Percentiles rank a stretch among this genome's conserved stretches.
Evolutionary conservation across 345 rosid genomes (phyloP).

Genomic region (Toxicodendron radicans): DNA sequence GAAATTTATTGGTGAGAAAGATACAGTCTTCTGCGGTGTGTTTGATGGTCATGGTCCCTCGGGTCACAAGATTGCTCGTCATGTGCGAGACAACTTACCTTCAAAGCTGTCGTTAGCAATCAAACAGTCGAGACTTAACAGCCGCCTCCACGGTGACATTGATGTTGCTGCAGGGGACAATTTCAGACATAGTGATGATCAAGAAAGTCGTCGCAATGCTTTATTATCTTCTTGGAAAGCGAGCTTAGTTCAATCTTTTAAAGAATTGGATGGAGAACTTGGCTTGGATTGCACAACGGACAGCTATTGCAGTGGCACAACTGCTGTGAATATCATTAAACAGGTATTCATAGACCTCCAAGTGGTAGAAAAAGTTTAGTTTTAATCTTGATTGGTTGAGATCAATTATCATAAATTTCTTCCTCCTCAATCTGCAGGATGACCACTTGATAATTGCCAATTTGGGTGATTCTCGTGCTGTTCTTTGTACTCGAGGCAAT

Average conservation of each 20-base stretch:
- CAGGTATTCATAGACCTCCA: conserved; percentile 40
- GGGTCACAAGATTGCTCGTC: conserved; percentile 79
- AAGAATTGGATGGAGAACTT: conserved; percentile 76
- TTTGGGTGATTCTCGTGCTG: conserved; percentile 93
- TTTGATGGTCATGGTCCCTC: conserved; percentile 95
- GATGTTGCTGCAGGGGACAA: conserved; percentile 7
- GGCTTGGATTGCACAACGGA: conserved; percentile 54
- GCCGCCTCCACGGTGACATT: conserved; percentile 2
- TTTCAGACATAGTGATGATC: not conserved
- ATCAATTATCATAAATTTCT: not conserved
- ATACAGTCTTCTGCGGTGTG: conserved; percentile 72
- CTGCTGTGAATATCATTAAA: conserved; percentile 75
- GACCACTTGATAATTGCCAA: conserved; percentile 75
- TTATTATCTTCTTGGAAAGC: conserved; percentile 22
- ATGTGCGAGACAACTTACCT: conserved; percentile 68
- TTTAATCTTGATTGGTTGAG: not conserved
- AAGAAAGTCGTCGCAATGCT: conserved; percentile 11
- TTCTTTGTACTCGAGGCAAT: conserved; percentile 68
- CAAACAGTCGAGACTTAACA: conserved; percentile 33
- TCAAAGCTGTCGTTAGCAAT: conserved; percentile 59
- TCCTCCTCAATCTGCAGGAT: conserved; percentile 49
- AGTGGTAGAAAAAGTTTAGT: not conserved
- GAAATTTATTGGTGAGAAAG: conserved; percentile 75
- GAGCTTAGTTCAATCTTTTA: conserved; percentile 40
- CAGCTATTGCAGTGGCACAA: conserved; percentile 84